Evolutionary conservation across 2,329 filamentous ascomycete genomes (phyloP).

Genomic region (Verticillium nonalfalfae): DNA sequence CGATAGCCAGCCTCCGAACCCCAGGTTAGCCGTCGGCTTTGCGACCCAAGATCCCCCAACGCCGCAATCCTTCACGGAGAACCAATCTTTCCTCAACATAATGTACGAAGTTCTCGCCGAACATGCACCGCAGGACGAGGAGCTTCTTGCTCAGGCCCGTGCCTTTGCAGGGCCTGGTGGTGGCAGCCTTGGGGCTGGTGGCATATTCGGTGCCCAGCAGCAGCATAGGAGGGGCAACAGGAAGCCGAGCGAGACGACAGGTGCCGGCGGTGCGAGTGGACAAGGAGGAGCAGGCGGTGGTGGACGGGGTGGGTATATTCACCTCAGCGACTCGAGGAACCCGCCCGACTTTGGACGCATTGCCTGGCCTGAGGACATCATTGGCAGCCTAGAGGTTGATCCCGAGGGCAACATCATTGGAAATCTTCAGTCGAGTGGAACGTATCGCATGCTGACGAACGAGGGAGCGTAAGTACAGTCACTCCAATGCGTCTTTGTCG

Average conservation of each 20-base stretch:
- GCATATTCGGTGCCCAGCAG: slow-evolving; percentile 41
- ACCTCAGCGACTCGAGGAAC: slow-evolving; percentile 58
- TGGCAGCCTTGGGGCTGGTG: slow-evolving; percentile 43
- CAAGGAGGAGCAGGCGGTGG: slow-evolving; percentile 57
- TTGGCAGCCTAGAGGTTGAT: slow-evolving; percentile 62
- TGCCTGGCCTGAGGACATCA: slow-evolving; percentile 63
- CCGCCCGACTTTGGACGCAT: slow-evolving; percentile 63
- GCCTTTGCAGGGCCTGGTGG: slow-evolving; percentile 55
- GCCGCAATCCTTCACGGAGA: slow-evolving; percentile 52
- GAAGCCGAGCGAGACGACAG: slow-evolving; percentile 27
- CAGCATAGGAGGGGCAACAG: slow-evolving; percentile 21
- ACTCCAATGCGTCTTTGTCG: too few species aligned
- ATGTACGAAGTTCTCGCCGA: slow-evolving; percentile 50
- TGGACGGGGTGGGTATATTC: slow-evolving; percentile 56
- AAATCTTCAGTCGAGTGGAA: slow-evolving; percentile 53
- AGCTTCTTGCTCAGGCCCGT: slow-evolving; percentile 48
- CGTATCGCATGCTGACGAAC: slow-evolving; percentile 58
- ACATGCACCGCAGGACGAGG: slow-evolving; percentile 50
- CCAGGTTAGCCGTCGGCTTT: slow-evolving; percentile 51
- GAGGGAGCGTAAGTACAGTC: slow-evolving; percentile 56
- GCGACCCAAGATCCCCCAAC: slow-evolving; percentile 54
- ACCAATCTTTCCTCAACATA: slow-evolving; percentile 51
- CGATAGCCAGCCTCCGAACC: slow-evolving; percentile 47
- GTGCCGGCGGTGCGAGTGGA: slow-evolving; percentile 49
- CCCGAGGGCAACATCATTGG: slow-evolving; percentile 49